Evolutionary conservation across 805 yeast species (phyloP), one percentile per base, ranked within the genome.

Genomic region (Lachancea quebecensis): DNA sequence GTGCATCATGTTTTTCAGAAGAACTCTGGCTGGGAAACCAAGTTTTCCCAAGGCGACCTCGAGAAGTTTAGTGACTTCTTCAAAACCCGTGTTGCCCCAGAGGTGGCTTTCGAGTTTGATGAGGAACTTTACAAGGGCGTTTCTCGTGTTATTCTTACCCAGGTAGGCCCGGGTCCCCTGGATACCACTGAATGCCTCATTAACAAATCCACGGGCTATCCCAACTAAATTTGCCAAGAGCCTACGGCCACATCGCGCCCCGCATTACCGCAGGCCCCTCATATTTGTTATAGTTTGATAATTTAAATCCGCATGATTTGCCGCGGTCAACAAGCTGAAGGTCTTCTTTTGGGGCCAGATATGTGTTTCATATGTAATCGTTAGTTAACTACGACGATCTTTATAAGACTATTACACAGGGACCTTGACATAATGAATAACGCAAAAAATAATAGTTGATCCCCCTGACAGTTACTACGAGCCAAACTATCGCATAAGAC

Each of bases 111-210:
- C 51, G 67, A 65, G 35, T 70, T 74, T 55, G 79, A 75, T 53
- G 62, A 67, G 14, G 81, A 76, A 34, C 67, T 85, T 36, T 70
- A 74, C 56, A 70, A 71, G 45, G 95, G 95, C 39, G 90, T 93
- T 42, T 78, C 91, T 39, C 81, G 83, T 58, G 78, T 93, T 34
- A 93, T 93, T 54, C 70, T 85, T 57, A 90, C 99, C 12, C 68
- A 77, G 54, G 90, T 88, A 44, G 99, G 98, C 30, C 78, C 78
- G 18, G 98, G 96, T 38, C 97, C 98, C 11, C 79, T 74, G 62
- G 75, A 71, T 45, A 74, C 82, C 17, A 54, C 67, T 2, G 78
- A 77, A 49, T 67, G 73, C 21, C 73, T 87, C 55, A 73, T 85
- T 45, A 74, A 80, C 57, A 72, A 67, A 25, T 50, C 60, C 25